Conservation (phyloP, 495 filamentous ascomycete genomes). For the Cercophora newfieldiana region DNA sequence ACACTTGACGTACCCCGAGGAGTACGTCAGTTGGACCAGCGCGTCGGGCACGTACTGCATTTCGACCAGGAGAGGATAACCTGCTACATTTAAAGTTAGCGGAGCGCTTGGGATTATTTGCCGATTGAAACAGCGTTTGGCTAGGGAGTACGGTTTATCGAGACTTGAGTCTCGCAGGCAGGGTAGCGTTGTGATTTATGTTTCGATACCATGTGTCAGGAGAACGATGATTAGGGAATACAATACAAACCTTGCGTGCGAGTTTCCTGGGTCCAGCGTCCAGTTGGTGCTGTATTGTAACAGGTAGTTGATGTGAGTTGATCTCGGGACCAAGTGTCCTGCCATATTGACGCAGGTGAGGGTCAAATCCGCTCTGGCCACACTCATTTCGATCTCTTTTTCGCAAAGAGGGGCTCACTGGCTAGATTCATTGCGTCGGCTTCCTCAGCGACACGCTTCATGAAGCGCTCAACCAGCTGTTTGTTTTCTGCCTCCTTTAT, state of each 20-base stretch:
- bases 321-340: too few species aligned
- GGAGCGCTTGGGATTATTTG: background rate
- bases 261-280: too few species aligned
- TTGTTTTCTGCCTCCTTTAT: slow-evolving; percentile 80
- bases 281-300: too few species aligned
- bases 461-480: slow-evolving; percentile 86
- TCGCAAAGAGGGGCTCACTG: slow-evolving; percentile 38
- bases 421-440: slow-evolving; percentile 82
- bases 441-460: slow-evolving; percentile 80
- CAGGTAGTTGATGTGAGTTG: too few species aligned
- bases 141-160: background rate
- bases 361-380: too few species aligned
- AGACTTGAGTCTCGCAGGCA: background rate
- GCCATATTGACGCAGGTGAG: too few species aligned
- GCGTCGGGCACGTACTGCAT: slow-evolving; percentile 82
- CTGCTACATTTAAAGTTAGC: slow-evolving; percentile 10
- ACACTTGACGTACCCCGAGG: slow-evolving; percentile 73
- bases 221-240: background rate
- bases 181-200: background rate
- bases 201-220: slow-evolving; percentile 11
- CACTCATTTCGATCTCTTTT: slow-evolving; percentile 10
- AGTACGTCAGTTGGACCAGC: slow-evolving; percentile 89
- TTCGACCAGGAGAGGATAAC: slow-evolving; percentile 68
- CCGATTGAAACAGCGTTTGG: background rate
- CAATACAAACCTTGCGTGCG: background rate